Percentiles rank a stretch among this genome's conserved stretches.
phyloP scores from a whole-genome alignment of 2,329 filamentous ascomycete genomes.

The Macrophomina tecta region DNA sequence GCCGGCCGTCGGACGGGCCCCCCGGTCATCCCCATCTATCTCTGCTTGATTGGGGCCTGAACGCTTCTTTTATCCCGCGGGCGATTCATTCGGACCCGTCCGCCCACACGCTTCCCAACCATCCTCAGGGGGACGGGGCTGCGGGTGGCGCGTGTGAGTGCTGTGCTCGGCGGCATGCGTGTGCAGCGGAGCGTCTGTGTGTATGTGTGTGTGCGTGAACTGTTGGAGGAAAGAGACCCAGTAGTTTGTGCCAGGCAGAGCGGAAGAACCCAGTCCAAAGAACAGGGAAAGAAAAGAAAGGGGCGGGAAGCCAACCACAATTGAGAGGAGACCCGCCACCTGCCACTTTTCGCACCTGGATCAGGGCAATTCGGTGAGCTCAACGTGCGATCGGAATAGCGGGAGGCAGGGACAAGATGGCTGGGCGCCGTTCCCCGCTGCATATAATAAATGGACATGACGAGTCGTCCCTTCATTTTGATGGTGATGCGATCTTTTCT shows the following conservation, averaged over 20 bases:
- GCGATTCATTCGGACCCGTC: not conserved
- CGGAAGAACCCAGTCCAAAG: too few relatives aligned
- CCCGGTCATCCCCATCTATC: not conserved
- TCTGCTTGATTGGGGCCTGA: not conserved
- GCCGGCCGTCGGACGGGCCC: conserved; percentile 1
- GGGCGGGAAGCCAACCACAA: not conserved
- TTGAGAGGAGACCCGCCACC: not conserved
- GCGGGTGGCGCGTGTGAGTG: not conserved
- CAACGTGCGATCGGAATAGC: not conserved
- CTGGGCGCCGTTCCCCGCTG: conserved; percentile 1
- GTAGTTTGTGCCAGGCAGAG: too few relatives aligned
- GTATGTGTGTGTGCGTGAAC: not conserved
- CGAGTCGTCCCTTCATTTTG: conserved; percentile 18
- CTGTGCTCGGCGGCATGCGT: not conserved
- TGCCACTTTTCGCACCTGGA: not conserved
- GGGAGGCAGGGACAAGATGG: not conserved
- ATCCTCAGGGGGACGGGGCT: not conserved
- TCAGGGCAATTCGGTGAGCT: not conserved
- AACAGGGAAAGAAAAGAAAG: not conserved
- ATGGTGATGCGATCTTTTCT: conserved; percentile 16
- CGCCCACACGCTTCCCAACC: not conserved
- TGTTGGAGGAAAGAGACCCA: too few relatives aligned
- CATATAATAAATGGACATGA: conserved; percentile 15
- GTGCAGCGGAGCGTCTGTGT: not conserved
- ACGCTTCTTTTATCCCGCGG: not conserved